These are phyloP conservation scores for Mortierella sp. DNA, from an alignment of 371 early-diverging fungal genomes.

Conservation along the genomic window DNA sequence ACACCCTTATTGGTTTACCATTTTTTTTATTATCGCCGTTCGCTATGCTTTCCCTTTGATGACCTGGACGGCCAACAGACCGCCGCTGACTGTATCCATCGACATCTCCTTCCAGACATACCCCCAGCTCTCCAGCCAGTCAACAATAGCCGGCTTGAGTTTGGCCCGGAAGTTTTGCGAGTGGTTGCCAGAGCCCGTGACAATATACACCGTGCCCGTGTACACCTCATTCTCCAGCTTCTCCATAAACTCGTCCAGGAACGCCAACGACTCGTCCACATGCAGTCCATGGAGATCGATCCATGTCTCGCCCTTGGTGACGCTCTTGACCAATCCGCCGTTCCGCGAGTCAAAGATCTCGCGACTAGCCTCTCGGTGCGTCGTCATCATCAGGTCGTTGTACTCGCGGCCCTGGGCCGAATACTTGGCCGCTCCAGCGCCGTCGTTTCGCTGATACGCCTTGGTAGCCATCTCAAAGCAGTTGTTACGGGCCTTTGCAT, in stretches of 20 bases:
- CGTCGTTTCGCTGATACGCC: conserved; percentile 69
- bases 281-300: conserved; percentile 76
- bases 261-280: conserved; percentile 68
- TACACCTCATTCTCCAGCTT: conserved; percentile 60
- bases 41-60: conserved; percentile 49
- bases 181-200: conserved; percentile 68
- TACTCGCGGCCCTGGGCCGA: conserved; percentile 70
- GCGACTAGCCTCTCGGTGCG: conserved; percentile 69
- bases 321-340: conserved; percentile 55
- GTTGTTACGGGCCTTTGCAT: conserved; percentile 68
- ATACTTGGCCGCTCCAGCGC: conserved; percentile 65
- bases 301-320: conserved; percentile 56
- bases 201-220: conserved; percentile 62
- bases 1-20: conserved; percentile 7
- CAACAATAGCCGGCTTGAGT: conserved; percentile 56
- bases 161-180: conserved; percentile 39
- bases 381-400: conserved; percentile 70
- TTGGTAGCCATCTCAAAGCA: conserved; percentile 70
- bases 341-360: conserved; percentile 69
- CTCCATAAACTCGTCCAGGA: conserved; percentile 65
- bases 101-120: conserved; percentile 60
- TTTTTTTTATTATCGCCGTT: conserved; percentile 20
- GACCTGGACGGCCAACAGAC: conserved; percentile 50
- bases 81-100: conserved; percentile 41
- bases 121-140: conserved; percentile 60